phyloP scores from a whole-genome alignment of 148 eudicot genomes.

The Gaultheria prostrata region DNA sequence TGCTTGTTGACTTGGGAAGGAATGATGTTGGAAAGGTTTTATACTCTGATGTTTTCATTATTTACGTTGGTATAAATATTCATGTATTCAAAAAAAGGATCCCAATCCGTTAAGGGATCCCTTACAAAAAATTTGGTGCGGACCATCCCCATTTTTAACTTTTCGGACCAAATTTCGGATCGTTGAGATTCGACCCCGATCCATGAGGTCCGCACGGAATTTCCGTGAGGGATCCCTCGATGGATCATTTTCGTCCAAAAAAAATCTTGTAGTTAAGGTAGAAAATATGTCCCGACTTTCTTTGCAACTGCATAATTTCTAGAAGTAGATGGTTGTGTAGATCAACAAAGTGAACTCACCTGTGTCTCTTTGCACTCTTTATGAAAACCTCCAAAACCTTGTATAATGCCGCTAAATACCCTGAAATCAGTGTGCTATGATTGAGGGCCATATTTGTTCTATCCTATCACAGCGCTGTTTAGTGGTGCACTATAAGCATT shows the following conservation, averaged over 20 bases:
- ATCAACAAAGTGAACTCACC: not conserved
- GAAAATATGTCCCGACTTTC: not conserved
- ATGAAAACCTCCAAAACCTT: not conserved
- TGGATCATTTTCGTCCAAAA: too few species aligned
- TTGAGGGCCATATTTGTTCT: not conserved
- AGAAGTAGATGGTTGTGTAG: not conserved
- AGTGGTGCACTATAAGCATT: not conserved
- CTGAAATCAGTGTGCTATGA: not conserved
- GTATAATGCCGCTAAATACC: not conserved
- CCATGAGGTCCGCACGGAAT: too few species aligned
- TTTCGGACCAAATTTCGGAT: too few species aligned
- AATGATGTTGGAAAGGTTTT: conserved; percentile 97
- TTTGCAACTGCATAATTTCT: not conserved
- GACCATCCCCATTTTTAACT: too few species aligned
- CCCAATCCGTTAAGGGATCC: too few species aligned
- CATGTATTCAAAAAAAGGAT: too few species aligned
- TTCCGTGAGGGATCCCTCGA: too few species aligned
- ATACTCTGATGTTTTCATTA: not conserved
- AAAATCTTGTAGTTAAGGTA: not conserved
- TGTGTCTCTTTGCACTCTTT: not conserved
- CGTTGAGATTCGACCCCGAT: too few species aligned
- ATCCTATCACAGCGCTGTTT: not conserved
- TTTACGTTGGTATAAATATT: not conserved
- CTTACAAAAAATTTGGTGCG: too few species aligned
- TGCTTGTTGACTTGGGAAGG: conserved; percentile 99